Conservation (phyloP, 768 basidiomycete genomes). For the Mrakia hoshinonis region DNA sequence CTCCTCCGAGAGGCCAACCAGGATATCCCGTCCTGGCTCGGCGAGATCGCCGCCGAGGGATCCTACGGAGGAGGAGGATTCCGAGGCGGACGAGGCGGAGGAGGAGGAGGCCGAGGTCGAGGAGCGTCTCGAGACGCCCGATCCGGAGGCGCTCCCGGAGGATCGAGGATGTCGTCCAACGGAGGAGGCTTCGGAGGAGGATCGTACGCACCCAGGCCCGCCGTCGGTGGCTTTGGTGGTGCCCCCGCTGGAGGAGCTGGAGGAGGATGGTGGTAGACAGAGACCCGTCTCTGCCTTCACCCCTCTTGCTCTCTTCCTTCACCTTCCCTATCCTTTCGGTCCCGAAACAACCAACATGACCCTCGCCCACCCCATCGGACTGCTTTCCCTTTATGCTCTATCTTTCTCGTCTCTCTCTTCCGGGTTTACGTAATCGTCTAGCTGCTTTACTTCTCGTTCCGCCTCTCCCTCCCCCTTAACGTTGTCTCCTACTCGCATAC, state of each 20-base stretch:
- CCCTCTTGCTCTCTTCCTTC: not conserved
- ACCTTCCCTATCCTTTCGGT: not conserved
- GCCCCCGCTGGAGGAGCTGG: constrained; percentile 22
- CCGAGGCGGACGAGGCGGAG: constrained; percentile 37
- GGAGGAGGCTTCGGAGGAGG: constrained; percentile 17
- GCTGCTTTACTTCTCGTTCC: not conserved
- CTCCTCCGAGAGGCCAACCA: constrained; percentile 93
- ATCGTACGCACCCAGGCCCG: constrained; percentile 6
- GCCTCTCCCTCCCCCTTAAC: not conserved
- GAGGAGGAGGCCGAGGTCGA: constrained; percentile 47
- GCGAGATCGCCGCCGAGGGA: constrained; percentile 68
- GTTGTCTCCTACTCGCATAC: not conserved
- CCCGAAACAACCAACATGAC: not conserved
- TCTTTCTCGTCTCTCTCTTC: constrained; percentile 10
- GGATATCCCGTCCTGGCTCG: constrained; percentile 84
- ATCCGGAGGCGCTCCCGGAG: constrained; percentile 2
- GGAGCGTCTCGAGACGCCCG: constrained; percentile 41
- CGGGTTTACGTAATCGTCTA: not conserved
- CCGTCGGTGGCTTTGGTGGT: constrained; percentile 16
- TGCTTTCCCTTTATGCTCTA: not conserved
- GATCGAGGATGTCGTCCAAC: constrained; percentile 3
- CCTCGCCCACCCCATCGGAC: not conserved
- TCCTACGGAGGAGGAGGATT: constrained; percentile 56
- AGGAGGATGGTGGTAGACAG: constrained; percentile 19
- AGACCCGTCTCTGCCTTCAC: not conserved